Conservation (phyloP, 129 eudicot species). For the Pseudognaphalium luteoalbum region DNA sequence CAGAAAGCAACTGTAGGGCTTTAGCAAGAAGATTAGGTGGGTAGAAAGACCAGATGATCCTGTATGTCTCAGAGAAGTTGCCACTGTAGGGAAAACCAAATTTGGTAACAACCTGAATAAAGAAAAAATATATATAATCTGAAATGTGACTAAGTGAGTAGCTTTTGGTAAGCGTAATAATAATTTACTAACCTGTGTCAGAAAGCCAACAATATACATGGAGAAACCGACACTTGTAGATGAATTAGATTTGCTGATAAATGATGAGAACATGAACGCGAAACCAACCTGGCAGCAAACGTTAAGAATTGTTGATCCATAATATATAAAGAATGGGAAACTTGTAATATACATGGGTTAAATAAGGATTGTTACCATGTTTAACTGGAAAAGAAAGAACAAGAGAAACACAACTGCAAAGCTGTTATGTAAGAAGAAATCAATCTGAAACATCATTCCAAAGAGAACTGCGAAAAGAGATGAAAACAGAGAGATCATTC, state of each 20-base stretch:
- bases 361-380: slow-evolving; percentile 59
- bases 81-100: slow-evolving; percentile 87
- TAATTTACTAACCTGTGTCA: slow-evolving; percentile 66
- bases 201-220: slow-evolving; percentile 55
- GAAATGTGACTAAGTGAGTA: slow-evolving; percentile 17
- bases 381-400: slow-evolving; percentile 80
- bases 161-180: background rate
- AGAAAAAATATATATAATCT: slow-evolving; percentile 3
- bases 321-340: background rate
- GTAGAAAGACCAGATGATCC: slow-evolving; percentile 64
- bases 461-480: slow-evolving; percentile 71
- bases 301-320: slow-evolving; percentile 11
- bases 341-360: background rate
- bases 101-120: slow-evolving; percentile 69
- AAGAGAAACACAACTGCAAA: slow-evolving; percentile 77
- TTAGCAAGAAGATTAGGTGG: slow-evolving; percentile 80
- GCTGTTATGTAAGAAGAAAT: slow-evolving; percentile 79
- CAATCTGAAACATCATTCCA: slow-evolving; percentile 92
- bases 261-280: slow-evolving; percentile 82
- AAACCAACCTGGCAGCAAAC: slow-evolving; percentile 60
- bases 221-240: slow-evolving; percentile 68
- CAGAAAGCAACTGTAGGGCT: slow-evolving; percentile 71
- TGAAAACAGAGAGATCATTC: slow-evolving; percentile 54
- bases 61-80: slow-evolving; percentile 47
- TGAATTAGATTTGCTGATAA: slow-evolving; percentile 75